Percentiles rank a stretch among this genome's conserved stretches.
These are phyloP conservation scores for Tranzscheliella williamsii DNA, from an alignment of 1,284 basidiomycete genomes.

Conservation along the genomic window DNA sequence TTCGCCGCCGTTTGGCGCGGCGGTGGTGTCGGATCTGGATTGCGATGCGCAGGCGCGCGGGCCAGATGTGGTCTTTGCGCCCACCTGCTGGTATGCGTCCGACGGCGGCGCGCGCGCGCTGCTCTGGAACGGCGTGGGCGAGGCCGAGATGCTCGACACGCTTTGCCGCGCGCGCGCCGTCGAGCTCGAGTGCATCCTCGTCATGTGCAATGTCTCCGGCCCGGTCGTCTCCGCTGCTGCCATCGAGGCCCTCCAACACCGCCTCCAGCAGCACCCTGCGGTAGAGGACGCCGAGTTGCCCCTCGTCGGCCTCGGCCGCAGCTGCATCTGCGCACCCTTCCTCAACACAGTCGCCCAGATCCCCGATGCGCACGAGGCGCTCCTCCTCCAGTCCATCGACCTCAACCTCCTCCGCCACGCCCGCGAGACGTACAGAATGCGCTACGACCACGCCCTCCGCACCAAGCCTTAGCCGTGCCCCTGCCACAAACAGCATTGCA, in stretches of 20 bases:
- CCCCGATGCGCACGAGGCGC: conserved; percentile 32
- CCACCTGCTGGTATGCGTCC: conserved; percentile 58
- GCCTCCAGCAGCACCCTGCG: background rate
- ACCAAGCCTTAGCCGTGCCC: no score
- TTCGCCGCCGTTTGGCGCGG: conserved; percentile 3
- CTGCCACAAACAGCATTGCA: no score
- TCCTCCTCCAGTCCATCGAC: conserved; percentile 47
- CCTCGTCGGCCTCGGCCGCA: conserved; percentile 46
- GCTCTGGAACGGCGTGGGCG: conserved; percentile 43
- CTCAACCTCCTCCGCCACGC: conserved; percentile 39
- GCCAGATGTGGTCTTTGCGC: conserved; percentile 56
- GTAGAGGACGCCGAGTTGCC: conserved; percentile 16
- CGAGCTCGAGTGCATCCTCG: conserved; percentile 49
- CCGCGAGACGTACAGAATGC: conserved; percentile 38
- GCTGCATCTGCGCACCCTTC: conserved; percentile 49
- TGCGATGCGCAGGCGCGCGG: conserved; percentile 25
- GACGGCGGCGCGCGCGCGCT: conserved; percentile 50
- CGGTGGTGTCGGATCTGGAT: conserved; percentile 19
- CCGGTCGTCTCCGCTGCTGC: conserved; percentile 10
- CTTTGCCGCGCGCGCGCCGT: conserved; percentile 45
- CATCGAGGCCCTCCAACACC: conserved; percentile 2
- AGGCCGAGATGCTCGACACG: conserved; percentile 45
- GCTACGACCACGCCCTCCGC: conserved; percentile 41
- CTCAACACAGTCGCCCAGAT: conserved; percentile 41
- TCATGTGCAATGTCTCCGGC: conserved; percentile 57